Evolutionary conservation across 805 yeast genomes (phyloP).

Genomic region (Cyberlindnera galapagoensis): DNA sequence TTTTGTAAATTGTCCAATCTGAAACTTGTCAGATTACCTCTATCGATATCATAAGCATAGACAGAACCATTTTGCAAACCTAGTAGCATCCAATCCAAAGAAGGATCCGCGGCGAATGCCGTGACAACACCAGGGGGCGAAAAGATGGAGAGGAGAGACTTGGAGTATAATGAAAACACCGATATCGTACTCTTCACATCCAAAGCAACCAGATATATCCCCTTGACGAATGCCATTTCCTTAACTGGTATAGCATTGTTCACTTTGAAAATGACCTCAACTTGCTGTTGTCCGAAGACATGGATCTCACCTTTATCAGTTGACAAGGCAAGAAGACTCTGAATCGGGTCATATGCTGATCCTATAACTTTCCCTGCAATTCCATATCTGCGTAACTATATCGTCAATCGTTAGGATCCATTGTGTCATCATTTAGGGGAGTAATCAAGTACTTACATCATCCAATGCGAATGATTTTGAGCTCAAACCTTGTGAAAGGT

Average conservation of each 20-base stretch:
- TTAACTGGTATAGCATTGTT: slow-evolving; percentile 44
- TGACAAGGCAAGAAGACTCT: slow-evolving; percentile 75
- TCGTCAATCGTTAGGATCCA: neutral
- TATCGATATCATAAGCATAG: slow-evolving; percentile 73
- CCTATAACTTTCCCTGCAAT: slow-evolving; percentile 59
- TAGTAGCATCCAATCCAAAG: slow-evolving; percentile 77
- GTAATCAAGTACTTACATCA: slow-evolving; percentile 20
- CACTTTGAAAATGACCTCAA: slow-evolving; percentile 57
- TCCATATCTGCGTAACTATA: slow-evolving; percentile 39
- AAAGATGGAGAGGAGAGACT: slow-evolving; percentile 52
- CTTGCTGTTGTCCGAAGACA: slow-evolving; percentile 80
- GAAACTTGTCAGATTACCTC: slow-evolving; percentile 59
- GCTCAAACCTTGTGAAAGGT: slow-evolving; percentile 24
- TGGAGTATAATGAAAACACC: slow-evolving; percentile 64
- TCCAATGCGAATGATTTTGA: slow-evolving; percentile 27
- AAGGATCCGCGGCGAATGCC: slow-evolving; percentile 72
- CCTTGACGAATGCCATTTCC: slow-evolving; percentile 63
- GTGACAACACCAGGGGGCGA: slow-evolving; percentile 63
- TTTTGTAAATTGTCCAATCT: slow-evolving; percentile 69
- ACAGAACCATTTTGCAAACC: slow-evolving; percentile 76
- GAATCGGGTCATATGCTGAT: slow-evolving; percentile 81
- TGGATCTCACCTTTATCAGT: slow-evolving; percentile 66
- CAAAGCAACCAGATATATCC: slow-evolving; percentile 71
- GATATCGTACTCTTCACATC: slow-evolving; percentile 55
- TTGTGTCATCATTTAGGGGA: no score